Conservation (phyloP, 768 basidiomycete genomes). For the Mrakia blollopis region DNA sequence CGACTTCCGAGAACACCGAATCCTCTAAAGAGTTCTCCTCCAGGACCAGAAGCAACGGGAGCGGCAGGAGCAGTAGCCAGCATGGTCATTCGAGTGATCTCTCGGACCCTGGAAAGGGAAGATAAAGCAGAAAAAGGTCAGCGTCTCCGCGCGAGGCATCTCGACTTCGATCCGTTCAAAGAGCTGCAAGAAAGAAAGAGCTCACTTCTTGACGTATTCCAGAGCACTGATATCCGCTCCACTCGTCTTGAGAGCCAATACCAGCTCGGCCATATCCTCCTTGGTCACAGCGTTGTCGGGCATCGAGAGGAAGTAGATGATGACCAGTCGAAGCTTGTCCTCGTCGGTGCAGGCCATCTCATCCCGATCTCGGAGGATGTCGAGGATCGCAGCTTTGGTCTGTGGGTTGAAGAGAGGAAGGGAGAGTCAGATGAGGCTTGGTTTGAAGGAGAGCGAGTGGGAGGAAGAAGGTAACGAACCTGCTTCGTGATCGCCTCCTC, state of each 20-base stretch:
- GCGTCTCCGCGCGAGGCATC: neutral
- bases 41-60: slow-evolving; percentile 58
- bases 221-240: slow-evolving; percentile 72
- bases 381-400: slow-evolving; percentile 73
- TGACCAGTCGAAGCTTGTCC: slow-evolving; percentile 87
- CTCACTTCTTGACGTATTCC: slow-evolving; percentile 74
- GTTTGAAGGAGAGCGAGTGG: neutral
- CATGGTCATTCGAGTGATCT: slow-evolving; percentile 86
- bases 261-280: slow-evolving; percentile 81
- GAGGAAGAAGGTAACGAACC: slow-evolving; percentile 53
- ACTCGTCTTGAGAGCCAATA: slow-evolving; percentile 73
- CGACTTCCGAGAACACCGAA: slow-evolving; percentile 87
- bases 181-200: neutral
- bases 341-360: slow-evolving; percentile 56
- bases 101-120: slow-evolving; percentile 57
- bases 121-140: neutral
- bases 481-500: slow-evolving; percentile 88
- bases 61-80: slow-evolving; percentile 56
- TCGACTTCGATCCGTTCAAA: no score
- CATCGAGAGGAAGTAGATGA: slow-evolving; percentile 90
- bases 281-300: slow-evolving; percentile 74
- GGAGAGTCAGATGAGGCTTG: neutral
- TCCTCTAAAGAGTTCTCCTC: slow-evolving; percentile 85
- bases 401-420: slow-evolving; percentile 40
- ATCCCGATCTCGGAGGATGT: slow-evolving; percentile 65